Base-by-base conservation (phyloP, 169 alveolate genomes). In the Eimeria necatrix region DNA sequence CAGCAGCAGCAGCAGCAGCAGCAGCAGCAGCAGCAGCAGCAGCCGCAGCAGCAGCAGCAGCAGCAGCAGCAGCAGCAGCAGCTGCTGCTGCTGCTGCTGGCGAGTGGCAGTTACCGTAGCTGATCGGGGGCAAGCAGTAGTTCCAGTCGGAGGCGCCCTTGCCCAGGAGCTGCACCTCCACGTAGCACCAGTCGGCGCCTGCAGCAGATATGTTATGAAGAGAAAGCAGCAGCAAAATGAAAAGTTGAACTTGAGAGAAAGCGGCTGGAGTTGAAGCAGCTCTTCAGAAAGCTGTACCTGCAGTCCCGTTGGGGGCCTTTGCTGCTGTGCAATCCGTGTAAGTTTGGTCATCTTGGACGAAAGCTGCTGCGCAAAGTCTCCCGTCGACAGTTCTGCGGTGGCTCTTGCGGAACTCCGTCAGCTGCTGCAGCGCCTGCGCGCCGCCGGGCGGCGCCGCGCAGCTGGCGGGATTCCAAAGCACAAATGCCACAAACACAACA, bases 151-250 rank as follows among this genome's bases (percentile, higher is more conserved):
- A 95, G 20, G 96, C 94, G 9, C 99, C 99, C 24, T 97, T 98
- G 52, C 99, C 98, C 53, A 98, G 96, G 52, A 98, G 95, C 93
- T 98, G 99, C n/a, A 98, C 99, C 94, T 98, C 99, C 46, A 98
- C 98, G 94, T 98, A 98, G 93, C 99, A 98, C 99, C 99, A 98
- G 64, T 98, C 99, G 46, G 98, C 93, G 41, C 98, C 98, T 95
- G 96, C 12, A 10, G 52, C 6, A n/a, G n/a, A n/a, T n/a, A n/a
- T n/a, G n/a, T n/a, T n/a, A n/a, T n/a, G n/a, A n/a, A n/a, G n/a
- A n/a, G n/a, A n/a, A n/a, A n/a, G n/a, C n/a, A n/a, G n/a, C n/a
- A n/a, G n/a, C n/a, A n/a, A n/a, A n/a, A n/a, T n/a, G n/a, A n/a
- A n/a, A n/a, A n/a, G n/a, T n/a, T 14, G 68, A 59, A 14, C 10